These are phyloP conservation scores for Fagus sylvatica DNA, from an alignment of 306 rosid genomes.

Conservation along the genomic window DNA sequence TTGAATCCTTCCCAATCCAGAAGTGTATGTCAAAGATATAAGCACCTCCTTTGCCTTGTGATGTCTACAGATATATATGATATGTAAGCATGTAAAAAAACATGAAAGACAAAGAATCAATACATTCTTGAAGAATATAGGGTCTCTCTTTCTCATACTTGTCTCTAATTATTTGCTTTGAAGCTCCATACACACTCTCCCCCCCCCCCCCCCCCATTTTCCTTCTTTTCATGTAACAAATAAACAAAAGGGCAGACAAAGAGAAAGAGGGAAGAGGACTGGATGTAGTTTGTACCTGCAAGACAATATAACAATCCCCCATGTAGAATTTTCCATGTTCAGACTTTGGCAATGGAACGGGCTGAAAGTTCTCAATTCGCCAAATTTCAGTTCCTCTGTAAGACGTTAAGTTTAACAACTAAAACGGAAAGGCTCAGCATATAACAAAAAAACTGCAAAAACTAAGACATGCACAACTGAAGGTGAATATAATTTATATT, in stretches of 20 bases:
- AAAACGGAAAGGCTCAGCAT: conserved; percentile 22
- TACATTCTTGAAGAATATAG: neutral
- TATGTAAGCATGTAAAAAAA: neutral
- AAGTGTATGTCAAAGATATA: conserved; percentile 86
- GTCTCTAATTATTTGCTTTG: too few relatives aligned
- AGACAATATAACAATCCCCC: conserved; percentile 91
- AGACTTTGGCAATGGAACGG: conserved; percentile 85
- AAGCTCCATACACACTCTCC: too few relatives aligned
- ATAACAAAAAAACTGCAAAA: conserved; percentile 21
- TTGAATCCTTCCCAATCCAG: conserved; percentile 99
- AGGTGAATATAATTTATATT: conserved; percentile 1
- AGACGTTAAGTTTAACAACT: conserved; percentile 63
- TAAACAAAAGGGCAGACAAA: neutral
- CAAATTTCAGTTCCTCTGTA: conserved; percentile 94
- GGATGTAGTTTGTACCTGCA: conserved; percentile 65
- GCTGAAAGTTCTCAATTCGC: conserved; percentile 97
- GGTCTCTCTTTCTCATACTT: neutral
- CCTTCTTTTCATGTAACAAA: neutral
- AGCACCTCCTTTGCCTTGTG: conserved; percentile 91
- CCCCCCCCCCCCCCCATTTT: too few relatives aligned
- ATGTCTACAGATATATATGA: conserved; percentile 56
- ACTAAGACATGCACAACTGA: conserved; percentile 24
- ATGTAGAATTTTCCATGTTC: conserved; percentile 92
- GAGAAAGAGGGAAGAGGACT: conserved; percentile 2
- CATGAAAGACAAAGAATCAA: neutral